These are phyloP conservation scores for Bolboschoenoplectus hybrid DNA, from an alignment of 202 grass and related monocot species.

Conservation along the genomic window DNA sequence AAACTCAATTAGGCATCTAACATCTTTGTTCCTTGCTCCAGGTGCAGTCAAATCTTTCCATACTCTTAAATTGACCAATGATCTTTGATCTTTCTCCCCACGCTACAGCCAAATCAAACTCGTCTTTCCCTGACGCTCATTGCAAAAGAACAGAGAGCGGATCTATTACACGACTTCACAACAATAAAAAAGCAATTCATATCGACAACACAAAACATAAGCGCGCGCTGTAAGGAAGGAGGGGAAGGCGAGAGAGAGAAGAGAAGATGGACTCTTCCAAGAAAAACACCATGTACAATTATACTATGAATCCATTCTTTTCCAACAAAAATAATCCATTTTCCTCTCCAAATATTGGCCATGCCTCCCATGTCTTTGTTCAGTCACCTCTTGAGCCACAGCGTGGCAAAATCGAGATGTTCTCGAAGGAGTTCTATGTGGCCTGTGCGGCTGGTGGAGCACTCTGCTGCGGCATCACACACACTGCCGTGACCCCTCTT, in stretches of 20 bases:
- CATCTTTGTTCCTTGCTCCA: background rate
- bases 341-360: background rate
- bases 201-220: background rate
- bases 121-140: background rate
- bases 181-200: background rate
- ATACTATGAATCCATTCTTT: conserved; percentile 25
- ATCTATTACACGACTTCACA: background rate
- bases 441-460: conserved; percentile 67
- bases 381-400: conserved; percentile 61
- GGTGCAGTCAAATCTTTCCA: background rate
- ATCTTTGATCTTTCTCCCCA: background rate
- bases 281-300: conserved; percentile 19
- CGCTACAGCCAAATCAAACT: background rate
- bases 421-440: conserved; percentile 70
- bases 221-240: background rate
- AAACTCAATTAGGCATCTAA: background rate
- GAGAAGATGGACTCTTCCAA: conserved; percentile 24
- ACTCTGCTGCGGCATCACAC: conserved; percentile 73
- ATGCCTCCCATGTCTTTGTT: conserved; percentile 36
- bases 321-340: background rate
- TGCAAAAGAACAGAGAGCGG: background rate
- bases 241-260: background rate
- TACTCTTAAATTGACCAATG: background rate
- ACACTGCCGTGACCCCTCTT: conserved; percentile 87
- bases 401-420: conserved; percentile 72